Conservation (phyloP, 2,329 filamentous ascomycete species). For the Emergomyces orientalis region DNA sequence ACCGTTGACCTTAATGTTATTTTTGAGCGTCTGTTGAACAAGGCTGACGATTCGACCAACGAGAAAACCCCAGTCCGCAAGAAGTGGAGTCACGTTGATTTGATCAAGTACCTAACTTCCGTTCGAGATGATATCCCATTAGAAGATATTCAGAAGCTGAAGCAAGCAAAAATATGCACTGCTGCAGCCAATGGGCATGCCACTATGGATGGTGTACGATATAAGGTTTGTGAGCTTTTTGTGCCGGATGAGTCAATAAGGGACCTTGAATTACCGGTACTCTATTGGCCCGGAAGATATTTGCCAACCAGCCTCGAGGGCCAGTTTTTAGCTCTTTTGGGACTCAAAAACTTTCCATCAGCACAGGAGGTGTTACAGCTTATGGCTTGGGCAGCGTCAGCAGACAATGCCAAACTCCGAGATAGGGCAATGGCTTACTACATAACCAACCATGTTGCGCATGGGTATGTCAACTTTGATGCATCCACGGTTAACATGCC, state of each 20-base stretch:
- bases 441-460: constrained; percentile 65
- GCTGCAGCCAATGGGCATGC: constrained; percentile 53
- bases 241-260: constrained; percentile 66
- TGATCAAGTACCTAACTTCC: constrained; percentile 88
- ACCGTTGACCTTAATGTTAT: constrained; percentile 92
- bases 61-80: constrained; percentile 38
- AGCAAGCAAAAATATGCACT: constrained; percentile 69
- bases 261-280: constrained; percentile 60
- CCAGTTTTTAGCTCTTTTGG: constrained; percentile 62
- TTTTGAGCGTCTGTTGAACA: constrained; percentile 70
- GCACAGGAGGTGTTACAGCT: constrained; percentile 67
- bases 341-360: constrained; percentile 61
- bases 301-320: constrained; percentile 60
- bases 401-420: constrained; percentile 46
- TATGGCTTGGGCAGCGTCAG: constrained; percentile 56
- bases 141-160: constrained; percentile 70
- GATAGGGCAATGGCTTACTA: constrained; percentile 71
- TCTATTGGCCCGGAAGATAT: constrained; percentile 74
- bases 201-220: constrained; percentile 49
- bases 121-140: constrained; percentile 80
- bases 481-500: constrained; percentile 46
- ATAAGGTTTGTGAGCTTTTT: constrained; percentile 69
- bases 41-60: constrained; percentile 39
- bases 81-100: constrained; percentile 85
- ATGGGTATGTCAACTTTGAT: constrained; percentile 62